Base-by-base conservation (phyloP, 208 protist genomes). In the Trichomonas tenax region DNA sequence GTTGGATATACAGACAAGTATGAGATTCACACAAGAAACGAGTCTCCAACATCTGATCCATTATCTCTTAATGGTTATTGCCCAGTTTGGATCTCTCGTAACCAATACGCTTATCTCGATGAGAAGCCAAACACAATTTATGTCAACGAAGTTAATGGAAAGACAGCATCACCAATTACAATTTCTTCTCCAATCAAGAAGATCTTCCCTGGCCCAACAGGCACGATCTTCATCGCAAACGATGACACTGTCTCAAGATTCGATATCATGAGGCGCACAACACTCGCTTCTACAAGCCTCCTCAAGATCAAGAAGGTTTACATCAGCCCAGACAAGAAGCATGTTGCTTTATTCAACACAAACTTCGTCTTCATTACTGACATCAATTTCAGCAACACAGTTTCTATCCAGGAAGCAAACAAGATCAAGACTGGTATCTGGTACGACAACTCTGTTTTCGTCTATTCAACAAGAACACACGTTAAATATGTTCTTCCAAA, bases 391-490 rank as follows among this genome's bases (percentile, higher is more conserved):
- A 98, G 98, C 90, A 97, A 97, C 26, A 98, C 99, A 90, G 98
- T 98, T 96, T 98, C 97, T 82, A 96, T 99, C 11, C 81, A 98
- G 82, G 99, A 99, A 97, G 98, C 97, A n/a, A 98, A 98, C 21
- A 97, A 98, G 38, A 98, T 99, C 95, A 99, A 99, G 97, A 98
- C 97, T 63, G 99, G 98, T 96, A 98, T 96, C 0, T 98, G 97
- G 97, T 96, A 96, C n/a, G 40, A 96, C 1, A 96, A 97, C n/a
- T 81, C n/a, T 31, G 98, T 99, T 10, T 98, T 99, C 63, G 98
- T 99, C 95, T 99, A 99, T 97, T 99, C 98, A 26, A 99, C 99
- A 4, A 97, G 98, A 0, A 99, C 98, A 97, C 99, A 99, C 97
- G 98, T 99, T 88, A 99, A 99, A 97, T 99, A 99, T 97, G 96